Evolutionary conservation across 2,329 filamentous ascomycete species (phyloP).

Genomic region (Cladorrhinum sp.): DNA sequence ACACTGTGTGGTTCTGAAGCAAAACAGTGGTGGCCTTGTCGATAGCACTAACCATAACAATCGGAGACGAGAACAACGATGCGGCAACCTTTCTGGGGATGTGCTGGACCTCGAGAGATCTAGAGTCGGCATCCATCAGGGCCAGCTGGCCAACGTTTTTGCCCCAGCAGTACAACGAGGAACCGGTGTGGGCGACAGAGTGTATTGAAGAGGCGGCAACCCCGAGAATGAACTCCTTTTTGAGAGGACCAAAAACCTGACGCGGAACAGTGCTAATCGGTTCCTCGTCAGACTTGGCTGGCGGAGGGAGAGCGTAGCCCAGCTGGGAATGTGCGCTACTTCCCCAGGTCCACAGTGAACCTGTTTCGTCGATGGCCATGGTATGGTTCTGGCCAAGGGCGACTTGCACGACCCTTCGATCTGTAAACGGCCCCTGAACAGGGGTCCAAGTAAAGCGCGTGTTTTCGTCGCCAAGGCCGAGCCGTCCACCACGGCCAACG

Average conservation of each 20-base stretch:
- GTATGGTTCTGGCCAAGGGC: conserved; percentile 90
- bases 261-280: conserved; percentile 77
- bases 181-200: conserved; percentile 80
- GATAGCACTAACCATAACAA: conserved; percentile 79
- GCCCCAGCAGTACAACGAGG: conserved; percentile 87
- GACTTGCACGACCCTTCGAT: conserved; percentile 71
- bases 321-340: conserved; percentile 82
- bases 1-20: conserved; percentile 83
- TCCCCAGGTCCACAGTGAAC: conserved; percentile 95
- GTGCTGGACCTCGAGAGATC: conserved; percentile 79
- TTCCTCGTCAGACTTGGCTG: conserved; percentile 70
- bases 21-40: conserved; percentile 85
- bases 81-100: conserved; percentile 84
- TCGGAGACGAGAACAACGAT: conserved; percentile 70
- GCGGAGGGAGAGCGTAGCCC: conserved; percentile 72
- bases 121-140: conserved; percentile 90
- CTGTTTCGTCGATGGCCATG: conserved; percentile 76
- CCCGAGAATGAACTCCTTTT: conserved; percentile 77
- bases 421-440: conserved; percentile 71
- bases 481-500: conserved; percentile 82
- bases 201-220: conserved; percentile 87
- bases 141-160: conserved; percentile 94
- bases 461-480: conserved; percentile 85
- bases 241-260: conserved; percentile 88
- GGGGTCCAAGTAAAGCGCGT: conserved; percentile 84